These are phyloP conservation scores for Cytospora chrysosperma DNA, from an alignment of 2,329 filamentous ascomycete genomes.

Conservation along the genomic window DNA sequence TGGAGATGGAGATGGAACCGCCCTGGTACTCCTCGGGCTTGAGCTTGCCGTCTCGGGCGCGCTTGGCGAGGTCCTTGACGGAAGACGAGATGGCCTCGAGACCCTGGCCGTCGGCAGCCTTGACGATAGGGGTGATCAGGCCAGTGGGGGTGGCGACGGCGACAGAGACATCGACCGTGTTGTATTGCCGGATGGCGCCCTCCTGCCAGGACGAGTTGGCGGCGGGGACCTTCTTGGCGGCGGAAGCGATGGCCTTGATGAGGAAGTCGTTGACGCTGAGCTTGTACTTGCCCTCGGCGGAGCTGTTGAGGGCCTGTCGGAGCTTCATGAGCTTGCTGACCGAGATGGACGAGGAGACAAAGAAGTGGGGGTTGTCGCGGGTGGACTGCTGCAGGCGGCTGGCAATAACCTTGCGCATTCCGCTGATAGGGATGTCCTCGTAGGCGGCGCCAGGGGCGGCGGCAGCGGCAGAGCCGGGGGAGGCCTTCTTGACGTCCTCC, in stretches of 20 bases:
- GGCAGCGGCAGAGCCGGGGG: conserved; percentile 54
- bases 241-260: conserved; percentile 89
- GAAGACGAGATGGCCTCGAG: conserved; percentile 83
- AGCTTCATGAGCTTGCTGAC: conserved; percentile 96
- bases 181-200: conserved; percentile 89
- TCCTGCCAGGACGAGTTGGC: conserved; percentile 96
- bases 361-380: conserved; percentile 97
- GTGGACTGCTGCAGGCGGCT: conserved; percentile 84
- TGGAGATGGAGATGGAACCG: conserved; percentile 98
- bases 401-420: conserved; percentile 99
- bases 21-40: conserved; percentile 99
- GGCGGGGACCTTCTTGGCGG: conserved; percentile 88
- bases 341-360: conserved; percentile 86
- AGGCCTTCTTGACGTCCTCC: conserved; percentile 90
- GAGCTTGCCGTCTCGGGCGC: conserved; percentile 93
- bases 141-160: conserved; percentile 90
- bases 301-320: conserved; percentile 86
- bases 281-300: conserved; percentile 92
- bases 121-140: conserved; percentile 97
- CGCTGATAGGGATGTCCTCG: conserved; percentile 79
- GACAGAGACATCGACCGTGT: conserved; percentile 90
- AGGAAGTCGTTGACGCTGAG: conserved; percentile 99
- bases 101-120: conserved; percentile 80
- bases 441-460: conserved; percentile 64
- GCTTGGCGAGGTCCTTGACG: conserved; percentile 96